Evolutionary conservation across 2,329 filamentous ascomycete genomes (phyloP).

Genomic region (Truncatella angustata): DNA sequence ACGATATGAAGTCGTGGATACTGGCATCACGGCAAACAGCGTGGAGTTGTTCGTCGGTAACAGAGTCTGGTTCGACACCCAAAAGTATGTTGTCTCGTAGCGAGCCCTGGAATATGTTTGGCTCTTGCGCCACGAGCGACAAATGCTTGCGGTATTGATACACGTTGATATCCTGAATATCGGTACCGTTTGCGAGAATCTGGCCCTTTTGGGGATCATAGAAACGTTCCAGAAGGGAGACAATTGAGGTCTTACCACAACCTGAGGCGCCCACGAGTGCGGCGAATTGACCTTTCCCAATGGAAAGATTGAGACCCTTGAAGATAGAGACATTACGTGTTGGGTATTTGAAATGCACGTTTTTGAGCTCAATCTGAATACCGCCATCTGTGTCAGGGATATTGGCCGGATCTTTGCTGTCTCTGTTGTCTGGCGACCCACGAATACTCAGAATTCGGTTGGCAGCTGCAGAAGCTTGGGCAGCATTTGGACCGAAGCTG

Average conservation of each 20-base stretch:
- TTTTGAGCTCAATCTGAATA: constrained; percentile 53
- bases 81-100: constrained; percentile 66
- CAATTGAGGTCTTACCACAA: constrained; percentile 71
- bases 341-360: constrained; percentile 61
- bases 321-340: constrained; percentile 57
- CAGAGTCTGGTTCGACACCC: constrained; percentile 54
- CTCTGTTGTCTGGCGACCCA: constrained; percentile 36
- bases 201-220: constrained; percentile 65
- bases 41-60: constrained; percentile 51
- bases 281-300: constrained; percentile 68
- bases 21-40: constrained; percentile 60
- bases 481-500: constrained; percentile 63
- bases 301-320: constrained; percentile 59
- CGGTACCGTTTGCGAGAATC: constrained; percentile 62
- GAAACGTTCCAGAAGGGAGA: constrained; percentile 66
- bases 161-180: constrained; percentile 59
- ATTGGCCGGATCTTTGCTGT: constrained; percentile 23
- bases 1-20: constrained; percentile 69
- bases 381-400: constrained; percentile 47
- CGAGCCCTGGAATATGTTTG: constrained; percentile 66
- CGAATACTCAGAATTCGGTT: constrained; percentile 58
- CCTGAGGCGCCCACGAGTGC: constrained; percentile 70
- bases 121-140: constrained; percentile 73
- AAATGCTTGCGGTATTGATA: constrained; percentile 62
- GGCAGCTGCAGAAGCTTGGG: constrained; percentile 56